These are phyloP conservation scores for Candida sanyiensis DNA, from an alignment of 805 yeast genomes.

Conservation along the genomic window DNA sequence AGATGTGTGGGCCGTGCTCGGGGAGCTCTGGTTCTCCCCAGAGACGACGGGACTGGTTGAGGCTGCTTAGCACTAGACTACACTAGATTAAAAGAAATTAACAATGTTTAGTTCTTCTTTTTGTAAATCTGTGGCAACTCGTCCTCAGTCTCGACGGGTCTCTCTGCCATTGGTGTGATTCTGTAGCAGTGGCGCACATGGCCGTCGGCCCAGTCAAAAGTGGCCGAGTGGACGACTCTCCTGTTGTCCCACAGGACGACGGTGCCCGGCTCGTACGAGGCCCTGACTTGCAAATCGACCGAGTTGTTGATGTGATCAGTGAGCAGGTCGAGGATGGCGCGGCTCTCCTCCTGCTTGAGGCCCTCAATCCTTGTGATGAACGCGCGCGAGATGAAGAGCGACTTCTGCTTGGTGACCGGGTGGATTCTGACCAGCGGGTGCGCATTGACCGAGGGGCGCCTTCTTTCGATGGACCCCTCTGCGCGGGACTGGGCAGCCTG, in stretches of 20 bases:
- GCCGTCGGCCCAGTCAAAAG: constrained; percentile 65
- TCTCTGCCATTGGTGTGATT: constrained; percentile 67
- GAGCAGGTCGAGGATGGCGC: constrained; percentile 51
- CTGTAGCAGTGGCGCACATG: constrained; percentile 68
- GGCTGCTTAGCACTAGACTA: no score
- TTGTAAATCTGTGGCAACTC: constrained; percentile 28
- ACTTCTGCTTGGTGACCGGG: constrained; percentile 64
- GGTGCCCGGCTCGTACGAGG: constrained; percentile 63
- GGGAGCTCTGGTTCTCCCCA: constrained; percentile 66
- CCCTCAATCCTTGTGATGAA: constrained; percentile 67
- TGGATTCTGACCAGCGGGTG: constrained; percentile 72
- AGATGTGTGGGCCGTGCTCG: constrained; percentile 60
- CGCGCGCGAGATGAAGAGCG: constrained; percentile 49
- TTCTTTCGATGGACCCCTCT: constrained; percentile 63
- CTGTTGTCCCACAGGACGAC: constrained; percentile 81
- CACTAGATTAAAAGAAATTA: no score
- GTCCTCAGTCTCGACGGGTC: constrained; percentile 50
- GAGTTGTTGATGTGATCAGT: constrained; percentile 45
- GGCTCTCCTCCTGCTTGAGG: constrained; percentile 67
- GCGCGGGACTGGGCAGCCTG: constrained; percentile 55
- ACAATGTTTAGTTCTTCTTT: constrained; percentile 3
- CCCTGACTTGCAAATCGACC: constrained; percentile 64
- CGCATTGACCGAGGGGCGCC: constrained; percentile 45
- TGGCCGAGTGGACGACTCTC: constrained; percentile 61
- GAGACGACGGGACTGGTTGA: constrained; percentile 32